Evolutionary conservation across 306 rosid genomes (phyloP), one percentile per base, ranked within the genome.

Genomic region (Citrullus amarus): DNA sequence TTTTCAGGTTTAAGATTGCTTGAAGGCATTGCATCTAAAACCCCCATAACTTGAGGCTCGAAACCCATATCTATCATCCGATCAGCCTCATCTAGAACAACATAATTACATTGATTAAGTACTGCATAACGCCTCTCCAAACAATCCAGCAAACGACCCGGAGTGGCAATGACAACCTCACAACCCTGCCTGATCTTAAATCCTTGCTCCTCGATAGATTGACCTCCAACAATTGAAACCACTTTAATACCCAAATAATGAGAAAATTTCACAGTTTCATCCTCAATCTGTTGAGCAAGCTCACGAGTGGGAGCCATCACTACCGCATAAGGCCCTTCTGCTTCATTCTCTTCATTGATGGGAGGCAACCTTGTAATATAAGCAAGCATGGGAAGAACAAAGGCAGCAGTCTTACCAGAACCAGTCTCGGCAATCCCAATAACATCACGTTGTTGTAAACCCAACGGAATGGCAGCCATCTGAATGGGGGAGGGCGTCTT

Each of bases 261-360:
- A 10, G 98, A 94, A 75, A 91, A 90, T 82, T 93, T 93, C 1
- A 88, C 88, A 38, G 97, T 93, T 86, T 93, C 98, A 6, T 91
- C 92, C 90, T 93, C 98, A 66, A 93, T 93, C 89, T 93, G 98
- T 68, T 91, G 97, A 0, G 98, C 98, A 63, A 91, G 94, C 81
- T 93, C 98, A 2, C 98, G 98, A 46, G 98, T 91, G 5, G 98
- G 98, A 1, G 98, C 98, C 98, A 93, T 88, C 20, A 93, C 98
- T 61, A 93, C 98, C 1, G 98, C 98, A 78, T 91, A 93, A 44
- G 97, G 97, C 46, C 98, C 97, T 81, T 93, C 97, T 0, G 98
- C 98, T 82, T 90, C 98, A 25, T 88, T 93, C 83, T 93, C 98
- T 82, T 93, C 98, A 20, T 86, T 91, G 15, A 93, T 93, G 22